These are phyloP conservation scores for Myxozyma nipponensis DNA, from an alignment of 805 yeast genomes.

Conservation along the genomic window DNA sequence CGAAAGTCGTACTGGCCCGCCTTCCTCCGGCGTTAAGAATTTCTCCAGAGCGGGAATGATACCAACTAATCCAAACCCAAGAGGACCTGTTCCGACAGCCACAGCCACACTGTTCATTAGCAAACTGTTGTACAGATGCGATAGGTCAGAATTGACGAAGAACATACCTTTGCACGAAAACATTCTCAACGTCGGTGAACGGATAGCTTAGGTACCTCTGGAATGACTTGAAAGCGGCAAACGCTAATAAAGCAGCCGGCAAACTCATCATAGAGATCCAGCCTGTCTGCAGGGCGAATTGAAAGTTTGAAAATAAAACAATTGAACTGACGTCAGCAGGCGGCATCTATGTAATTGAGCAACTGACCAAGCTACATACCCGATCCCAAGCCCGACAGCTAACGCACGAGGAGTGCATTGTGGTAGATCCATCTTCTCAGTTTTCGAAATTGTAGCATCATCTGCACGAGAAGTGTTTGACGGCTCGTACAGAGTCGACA, in stretches of 20 bases:
- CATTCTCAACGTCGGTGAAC: constrained; percentile 89
- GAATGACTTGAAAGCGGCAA: constrained; percentile 68
- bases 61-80: constrained; percentile 93
- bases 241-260: constrained; percentile 87
- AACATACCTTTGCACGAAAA: constrained; percentile 31
- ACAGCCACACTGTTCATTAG: constrained; percentile 83
- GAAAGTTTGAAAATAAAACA: constrained; percentile 85
- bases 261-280: constrained; percentile 99
- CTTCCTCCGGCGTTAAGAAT: constrained; percentile 71
- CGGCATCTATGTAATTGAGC: not conserved
- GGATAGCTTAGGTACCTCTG: constrained; percentile 38
- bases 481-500: not conserved
- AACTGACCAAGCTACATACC: constrained; percentile 40
- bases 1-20: constrained; percentile 46
- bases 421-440: constrained; percentile 34
- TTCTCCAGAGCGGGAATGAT: constrained; percentile 94
- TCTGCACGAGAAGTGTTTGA: not conserved
- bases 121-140: not conserved
- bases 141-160: too few relatives aligned
- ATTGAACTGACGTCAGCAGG: constrained; percentile 43
- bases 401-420: constrained; percentile 66
- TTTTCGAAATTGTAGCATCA: constrained; percentile 20
- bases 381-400: constrained; percentile 74
- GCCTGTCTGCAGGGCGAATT: constrained; percentile 94
- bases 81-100: constrained; percentile 96